These are phyloP conservation scores for Coemansia sp. DNA, from an alignment of 192 early-diverging fungal species.

Conservation along the genomic window DNA sequence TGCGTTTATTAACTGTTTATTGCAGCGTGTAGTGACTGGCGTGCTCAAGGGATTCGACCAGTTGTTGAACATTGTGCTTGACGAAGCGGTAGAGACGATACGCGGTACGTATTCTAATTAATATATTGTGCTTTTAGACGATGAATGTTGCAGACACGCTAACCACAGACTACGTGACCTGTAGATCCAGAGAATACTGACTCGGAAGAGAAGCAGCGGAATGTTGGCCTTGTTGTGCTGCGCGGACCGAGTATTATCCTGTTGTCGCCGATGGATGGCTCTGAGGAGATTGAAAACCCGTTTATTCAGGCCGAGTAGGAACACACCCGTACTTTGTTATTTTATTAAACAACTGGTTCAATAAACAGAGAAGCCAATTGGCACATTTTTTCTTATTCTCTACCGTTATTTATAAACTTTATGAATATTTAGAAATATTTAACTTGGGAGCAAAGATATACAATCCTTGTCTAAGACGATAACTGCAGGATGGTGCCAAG, in stretches of 20 bases:
- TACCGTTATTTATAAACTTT: too few species aligned
- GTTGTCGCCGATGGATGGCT: constrained; percentile 88
- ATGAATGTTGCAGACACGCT: not conserved
- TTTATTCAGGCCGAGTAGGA: constrained; percentile 59
- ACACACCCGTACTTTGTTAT: not conserved
- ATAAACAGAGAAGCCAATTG: too few species aligned
- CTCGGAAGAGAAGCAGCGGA: constrained; percentile 56
- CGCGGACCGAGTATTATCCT: constrained; percentile 87
- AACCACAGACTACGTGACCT: not conserved
- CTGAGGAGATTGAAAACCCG: constrained; percentile 89
- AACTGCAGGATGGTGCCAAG: constrained; percentile 36
- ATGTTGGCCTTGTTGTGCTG: constrained; percentile 83
- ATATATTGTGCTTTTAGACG: not conserved
- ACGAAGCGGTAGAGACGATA: constrained; percentile 83
- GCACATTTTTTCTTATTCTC: too few species aligned
- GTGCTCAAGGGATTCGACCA: constrained; percentile 91
- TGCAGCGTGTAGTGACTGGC: constrained; percentile 69
- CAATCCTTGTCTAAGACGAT: not conserved
- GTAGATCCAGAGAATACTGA: constrained; percentile 29
- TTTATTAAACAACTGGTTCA: not conserved
- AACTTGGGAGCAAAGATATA: too few species aligned
- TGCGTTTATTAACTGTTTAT: not conserved
- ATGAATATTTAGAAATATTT: too few species aligned
- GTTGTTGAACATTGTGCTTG: constrained; percentile 90
- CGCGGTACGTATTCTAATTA: constrained; percentile 55